These are phyloP conservation scores for Trypanosoma congolense DNA, from an alignment of 208 protist genomes.

Conservation along the genomic window DNA sequence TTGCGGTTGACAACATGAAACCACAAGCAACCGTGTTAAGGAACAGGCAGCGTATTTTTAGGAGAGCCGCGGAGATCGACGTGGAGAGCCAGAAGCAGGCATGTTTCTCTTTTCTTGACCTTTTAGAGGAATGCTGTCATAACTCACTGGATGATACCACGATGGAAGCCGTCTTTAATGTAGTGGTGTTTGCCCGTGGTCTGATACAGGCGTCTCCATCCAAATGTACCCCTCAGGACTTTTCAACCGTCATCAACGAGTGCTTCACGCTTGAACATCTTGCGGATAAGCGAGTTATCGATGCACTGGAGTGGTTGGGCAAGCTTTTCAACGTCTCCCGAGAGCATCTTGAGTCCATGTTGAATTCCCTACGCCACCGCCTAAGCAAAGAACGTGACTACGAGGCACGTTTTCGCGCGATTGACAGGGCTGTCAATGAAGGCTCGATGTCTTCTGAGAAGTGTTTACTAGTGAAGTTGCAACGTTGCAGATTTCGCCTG, in stretches of 20 bases:
- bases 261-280: constrained; percentile 42
- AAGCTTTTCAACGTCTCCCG: constrained; percentile 37
- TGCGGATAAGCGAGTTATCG: constrained; percentile 43
- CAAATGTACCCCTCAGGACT: constrained; percentile 19
- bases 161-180: constrained; percentile 25
- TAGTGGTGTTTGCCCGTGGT: constrained; percentile 29
- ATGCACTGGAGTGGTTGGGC: constrained; percentile 49
- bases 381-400: constrained; percentile 55
- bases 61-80: constrained; percentile 31
- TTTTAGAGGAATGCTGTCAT: constrained; percentile 30
- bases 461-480: constrained; percentile 42
- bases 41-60: constrained; percentile 38
- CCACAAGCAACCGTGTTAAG: constrained; percentile 26
- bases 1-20: constrained; percentile 14
- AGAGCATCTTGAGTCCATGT: constrained; percentile 35
- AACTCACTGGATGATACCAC: constrained; percentile 23
- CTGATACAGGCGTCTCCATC: constrained; percentile 26
- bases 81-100: constrained; percentile 25
- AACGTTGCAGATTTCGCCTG: constrained; percentile 42
- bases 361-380: constrained; percentile 35
- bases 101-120: constrained; percentile 39
- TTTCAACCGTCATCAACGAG: constrained; percentile 32
- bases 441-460: constrained; percentile 20
- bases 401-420: constrained; percentile 54
- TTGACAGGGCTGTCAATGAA: constrained; percentile 45